phyloP scores from a whole-genome alignment of 768 basidiomycete species.

The Mycena leptocephala region DNA sequence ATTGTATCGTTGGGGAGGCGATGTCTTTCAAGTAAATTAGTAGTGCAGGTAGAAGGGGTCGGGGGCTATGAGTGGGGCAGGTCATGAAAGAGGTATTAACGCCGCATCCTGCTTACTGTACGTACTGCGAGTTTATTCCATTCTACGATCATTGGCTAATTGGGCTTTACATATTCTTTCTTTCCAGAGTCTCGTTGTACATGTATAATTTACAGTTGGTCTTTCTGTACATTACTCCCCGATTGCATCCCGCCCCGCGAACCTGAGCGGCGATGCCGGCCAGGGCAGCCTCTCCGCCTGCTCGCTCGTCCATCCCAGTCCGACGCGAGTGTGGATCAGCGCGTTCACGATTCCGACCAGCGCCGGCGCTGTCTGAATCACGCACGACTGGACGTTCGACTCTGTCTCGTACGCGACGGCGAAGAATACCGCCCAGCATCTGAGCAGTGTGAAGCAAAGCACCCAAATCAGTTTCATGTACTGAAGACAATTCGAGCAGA shows the following conservation, averaged over 20 bases:
- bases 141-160: too few relatives aligned
- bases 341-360: conserved; percentile 23
- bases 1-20: not conserved
- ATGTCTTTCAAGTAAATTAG: not conserved
- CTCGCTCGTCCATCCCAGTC: conserved; percentile 7
- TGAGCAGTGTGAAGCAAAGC: too few relatives aligned
- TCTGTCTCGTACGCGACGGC: not conserved
- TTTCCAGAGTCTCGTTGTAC: too few relatives aligned
- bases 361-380: conserved; percentile 1
- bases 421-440: not conserved
- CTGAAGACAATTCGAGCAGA: too few relatives aligned
- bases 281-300: not conserved
- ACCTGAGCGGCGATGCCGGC: not conserved
- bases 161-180: too few relatives aligned
- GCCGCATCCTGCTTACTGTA: too few relatives aligned
- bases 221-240: not conserved
- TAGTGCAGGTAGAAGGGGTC: too few relatives aligned
- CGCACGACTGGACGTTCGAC: not conserved
- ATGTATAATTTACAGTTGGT: not conserved
- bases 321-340: conserved; percentile 21
- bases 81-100: too few relatives aligned
- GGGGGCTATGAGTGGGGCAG: too few relatives aligned
- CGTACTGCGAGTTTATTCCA: too few relatives aligned
- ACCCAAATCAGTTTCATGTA: too few relatives aligned
- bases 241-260: not conserved